Percentiles rank a stretch among this genome's conserved stretches.
These are phyloP conservation scores for Claviceps africana DNA, from an alignment of 2,329 filamentous ascomycete genomes.

Conservation along the genomic window DNA sequence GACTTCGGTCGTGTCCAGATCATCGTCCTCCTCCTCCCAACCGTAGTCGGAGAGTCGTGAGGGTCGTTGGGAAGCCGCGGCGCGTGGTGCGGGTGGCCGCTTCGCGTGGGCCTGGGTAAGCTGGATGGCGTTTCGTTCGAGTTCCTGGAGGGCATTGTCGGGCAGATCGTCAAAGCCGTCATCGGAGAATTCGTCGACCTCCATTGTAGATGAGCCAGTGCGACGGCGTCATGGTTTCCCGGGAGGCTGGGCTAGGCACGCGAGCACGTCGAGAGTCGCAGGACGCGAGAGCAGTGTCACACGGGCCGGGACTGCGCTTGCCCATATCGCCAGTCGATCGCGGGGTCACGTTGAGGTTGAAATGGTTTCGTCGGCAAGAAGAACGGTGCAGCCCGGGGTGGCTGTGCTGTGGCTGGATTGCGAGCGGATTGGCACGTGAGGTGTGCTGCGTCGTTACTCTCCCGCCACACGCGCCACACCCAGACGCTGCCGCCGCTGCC, in stretches of 20 bases:
- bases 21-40: conserved; percentile 42
- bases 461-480: background rate
- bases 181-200: conserved; percentile 46
- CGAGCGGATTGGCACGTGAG: too few species aligned
- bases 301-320: background rate
- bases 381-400: background rate
- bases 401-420: background rate
- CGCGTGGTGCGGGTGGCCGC: conserved; percentile 11
- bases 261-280: background rate
- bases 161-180: conserved; percentile 49
- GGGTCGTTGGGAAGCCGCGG: conserved; percentile 13
- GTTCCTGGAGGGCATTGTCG: conserved; percentile 41
- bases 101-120: conserved; percentile 34
- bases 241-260: background rate
- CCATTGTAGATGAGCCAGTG: conserved; percentile 17
- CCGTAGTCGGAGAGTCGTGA: conserved; percentile 23
- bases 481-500: background rate
- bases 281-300: background rate
- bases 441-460: too few species aligned
- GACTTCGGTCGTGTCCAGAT: conserved; percentile 44
- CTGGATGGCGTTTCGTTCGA: conserved; percentile 50
- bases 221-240: conserved; percentile 7
- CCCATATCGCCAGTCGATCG: conserved; percentile 5
- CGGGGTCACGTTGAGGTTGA: conserved; percentile 5
- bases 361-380: background rate